Evolutionary conservation across 129 eudicot genomes (phyloP), one percentile per base, ranked within the genome.

Genomic region (Calendula officinalis): DNA sequence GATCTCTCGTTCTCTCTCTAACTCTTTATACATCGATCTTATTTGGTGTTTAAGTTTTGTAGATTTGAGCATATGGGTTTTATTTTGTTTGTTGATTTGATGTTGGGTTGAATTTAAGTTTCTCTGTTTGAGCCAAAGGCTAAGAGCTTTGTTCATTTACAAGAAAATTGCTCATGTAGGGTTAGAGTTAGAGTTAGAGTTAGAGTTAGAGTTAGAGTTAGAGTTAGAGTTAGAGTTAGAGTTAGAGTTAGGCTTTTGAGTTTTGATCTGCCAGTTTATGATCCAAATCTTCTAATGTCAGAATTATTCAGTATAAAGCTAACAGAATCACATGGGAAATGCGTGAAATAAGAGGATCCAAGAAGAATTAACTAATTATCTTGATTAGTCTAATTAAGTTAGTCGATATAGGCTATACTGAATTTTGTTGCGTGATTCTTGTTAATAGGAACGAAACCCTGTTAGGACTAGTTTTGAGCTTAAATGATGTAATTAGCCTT

Each of bases 211-310:
- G 54, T 48, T 69, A 57, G 57, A 38, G 54, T 48, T 69, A 57
- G 57, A 38, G 54, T 48, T 69, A 57, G 57, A 38, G 54, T 48
- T 69, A 57, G 57, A n/a, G n/a, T n/a, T 68, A 68, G 56, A 45
- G 47, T 45, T 69, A 34, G 11, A 38, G 54, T 48, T 69, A 57
- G 57, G 66, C 36, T 69, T 56, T 56, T 45, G 15, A 5, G 30
- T 22, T 22, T 46, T 43, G 48, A 69, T 69, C 38, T 45, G 58
- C 47, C 27, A 45, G 40, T 69, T 69, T 57, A 39, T 57, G 74
- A 45, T 46, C 33, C 38, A 58, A 37, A 16, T 69, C 48, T 45
- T 69, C 15, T 45, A 11, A 57, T 58, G 41, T 36, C 43, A 35
- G 42, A 12, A 8, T 3, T 35, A n/a, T 51, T 3, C 36, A 65